Conservation (phyloP, 1,284 basidiomycete species). For the Puccinia hordei region DNA sequence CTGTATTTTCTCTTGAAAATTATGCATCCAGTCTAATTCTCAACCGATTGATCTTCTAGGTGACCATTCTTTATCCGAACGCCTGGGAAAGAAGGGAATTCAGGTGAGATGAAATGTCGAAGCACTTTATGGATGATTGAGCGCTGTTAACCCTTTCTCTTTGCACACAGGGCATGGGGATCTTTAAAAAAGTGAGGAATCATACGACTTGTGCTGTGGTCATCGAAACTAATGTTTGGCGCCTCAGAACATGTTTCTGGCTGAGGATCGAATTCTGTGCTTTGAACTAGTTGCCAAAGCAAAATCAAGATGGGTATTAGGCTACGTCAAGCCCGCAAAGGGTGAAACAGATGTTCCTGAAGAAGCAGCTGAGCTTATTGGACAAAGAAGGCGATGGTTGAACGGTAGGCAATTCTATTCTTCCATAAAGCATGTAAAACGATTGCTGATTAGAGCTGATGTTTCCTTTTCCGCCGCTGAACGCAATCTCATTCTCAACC, state of each 20-base stretch:
- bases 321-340: constrained; percentile 92
- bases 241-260: constrained; percentile 67
- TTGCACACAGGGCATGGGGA: constrained; percentile 74
- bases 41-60: constrained; percentile 8
- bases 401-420: constrained; percentile 76
- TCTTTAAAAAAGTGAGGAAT: constrained; percentile 72
- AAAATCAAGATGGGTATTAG: constrained; percentile 76
- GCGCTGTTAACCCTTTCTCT: neutral
- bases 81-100: constrained; percentile 88
- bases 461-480: neutral
- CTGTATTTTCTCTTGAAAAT: neutral
- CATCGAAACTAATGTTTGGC: neutral
- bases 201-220: neutral
- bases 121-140: neutral
- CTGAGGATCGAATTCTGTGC: constrained; percentile 77
- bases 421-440: neutral
- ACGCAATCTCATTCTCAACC: neutral
- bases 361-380: constrained; percentile 76
- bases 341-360: constrained; percentile 92
- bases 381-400: constrained; percentile 88
- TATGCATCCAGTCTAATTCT: neutral
- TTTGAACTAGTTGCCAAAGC: constrained; percentile 94
- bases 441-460: neutral
- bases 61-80: constrained; percentile 69
- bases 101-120: constrained; percentile 60